A percentile compares a stretch with the other conserved stretches of the same genome.
These are phyloP conservation scores for Mariannaea elegans DNA, from an alignment of 2,329 filamentous ascomycete species.

Conservation along the genomic window DNA sequence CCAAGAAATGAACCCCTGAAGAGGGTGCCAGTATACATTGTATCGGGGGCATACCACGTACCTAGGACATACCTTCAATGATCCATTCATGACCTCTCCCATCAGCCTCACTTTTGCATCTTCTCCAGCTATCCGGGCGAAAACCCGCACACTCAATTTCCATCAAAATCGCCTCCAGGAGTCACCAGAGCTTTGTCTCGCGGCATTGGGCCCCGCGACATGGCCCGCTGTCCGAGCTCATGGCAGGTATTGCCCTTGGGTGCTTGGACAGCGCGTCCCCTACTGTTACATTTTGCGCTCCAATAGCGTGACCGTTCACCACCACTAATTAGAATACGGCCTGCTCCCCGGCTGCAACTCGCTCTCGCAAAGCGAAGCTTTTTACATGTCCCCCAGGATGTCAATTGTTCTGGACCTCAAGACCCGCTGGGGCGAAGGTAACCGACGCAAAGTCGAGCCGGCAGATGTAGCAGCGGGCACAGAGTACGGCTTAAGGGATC, in stretches of 20 bases:
- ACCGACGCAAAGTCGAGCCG: constrained; percentile 12
- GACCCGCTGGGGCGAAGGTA: constrained; percentile 1
- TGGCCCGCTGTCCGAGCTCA: constrained; percentile 7
- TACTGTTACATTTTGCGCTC: constrained; percentile 19
- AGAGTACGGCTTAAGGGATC: background rate
- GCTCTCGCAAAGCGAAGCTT: no score
- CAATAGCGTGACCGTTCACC: constrained; percentile 12
- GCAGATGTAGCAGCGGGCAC: constrained; percentile 1
- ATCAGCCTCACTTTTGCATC: no score
- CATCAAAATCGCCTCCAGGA: no score
- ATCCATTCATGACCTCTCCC: no score
- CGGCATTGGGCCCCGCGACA: background rate
- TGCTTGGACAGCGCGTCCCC: background rate
- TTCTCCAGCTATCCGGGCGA: no score
- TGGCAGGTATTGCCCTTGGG: background rate
- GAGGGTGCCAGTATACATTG: background rate
- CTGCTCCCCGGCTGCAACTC: no score
- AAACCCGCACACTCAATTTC: no score
- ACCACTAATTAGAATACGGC: background rate
- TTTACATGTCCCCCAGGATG: background rate
- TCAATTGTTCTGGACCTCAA: background rate
- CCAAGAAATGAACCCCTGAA: background rate
- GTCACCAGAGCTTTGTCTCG: background rate
- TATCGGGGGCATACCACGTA: background rate
- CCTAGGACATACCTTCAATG: no score